Base-by-base conservation (phyloP, 1,284 basidiomycete species). In the Taiwanofungus camphoratus region DNA sequence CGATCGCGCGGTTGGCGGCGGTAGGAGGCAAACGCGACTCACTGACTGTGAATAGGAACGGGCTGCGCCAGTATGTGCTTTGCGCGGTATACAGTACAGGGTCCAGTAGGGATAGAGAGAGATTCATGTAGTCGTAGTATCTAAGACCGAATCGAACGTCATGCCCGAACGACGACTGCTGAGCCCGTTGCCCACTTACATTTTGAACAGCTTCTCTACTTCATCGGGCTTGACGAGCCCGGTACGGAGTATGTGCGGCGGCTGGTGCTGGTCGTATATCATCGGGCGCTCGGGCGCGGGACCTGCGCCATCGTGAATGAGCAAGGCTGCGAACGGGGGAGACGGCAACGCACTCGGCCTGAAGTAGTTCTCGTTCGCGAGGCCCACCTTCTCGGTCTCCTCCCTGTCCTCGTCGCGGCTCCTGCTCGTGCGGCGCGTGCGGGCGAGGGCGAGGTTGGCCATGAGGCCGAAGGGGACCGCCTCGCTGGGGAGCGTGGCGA, bases 31-130 rank as follows among this genome's bases (percentile, higher is more conserved):
- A 20, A 8, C 12, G 24, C 9, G 52, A 77, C 86, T 76, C 55
- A 89, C 86, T 77, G 43, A 85, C 84, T 29, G 87, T 89, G 63
- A 90, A 90, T 39, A 90, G 59, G 65, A 90, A 89, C 0, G 86
- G 82, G 49, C 83, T 87, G 15, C 86, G 76, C 65, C 74, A 73
- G 57, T 77, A 77, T n/a, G 80, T 84, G 50, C 71, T 76, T 46
- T 82, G 81, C 8, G 85, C 77, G 1, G 82, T 86, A 56, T 90
- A 87, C 9, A 90, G 68, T n/a, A 71, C 67, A 6, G 83, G 83
- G 54, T 90, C 87, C 19, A 89, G 65, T 15, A 89, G 64, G 6
- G 77, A 87, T 18, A 82, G 59, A 0, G 85, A 86, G 13, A 75
- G 64, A 51, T 89, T 89, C 76, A 90, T 86, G 52, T 75, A 74